A percentile compares a stretch with the other conserved stretches of the same genome.
phyloP scores from a whole-genome alignment of 768 basidiomycete species.

The Heimioporus sp. region DNA sequence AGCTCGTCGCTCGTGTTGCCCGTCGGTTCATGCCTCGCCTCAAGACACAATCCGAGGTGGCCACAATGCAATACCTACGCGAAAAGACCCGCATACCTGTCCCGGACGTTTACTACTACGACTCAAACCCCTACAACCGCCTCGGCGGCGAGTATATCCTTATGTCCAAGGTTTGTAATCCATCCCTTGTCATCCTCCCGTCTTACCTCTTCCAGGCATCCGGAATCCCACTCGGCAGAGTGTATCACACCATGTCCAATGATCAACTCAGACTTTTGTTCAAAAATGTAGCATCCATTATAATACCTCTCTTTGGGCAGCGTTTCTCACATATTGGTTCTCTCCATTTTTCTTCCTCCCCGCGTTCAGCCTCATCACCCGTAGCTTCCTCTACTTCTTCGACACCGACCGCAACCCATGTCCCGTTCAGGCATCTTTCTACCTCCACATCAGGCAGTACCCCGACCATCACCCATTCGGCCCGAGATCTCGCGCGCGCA shows the following conservation, averaged over 20 bases:
- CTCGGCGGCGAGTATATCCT: constrained; percentile 84
- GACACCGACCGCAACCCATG: constrained; percentile 26
- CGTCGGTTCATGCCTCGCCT: constrained; percentile 83
- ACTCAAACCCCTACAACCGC: constrained; percentile 81
- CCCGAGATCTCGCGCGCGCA: constrained; percentile 3
- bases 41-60: constrained; percentile 86
- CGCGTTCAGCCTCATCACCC: constrained; percentile 19
- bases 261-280: constrained; percentile 61
- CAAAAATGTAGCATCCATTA: constrained; percentile 62
- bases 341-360: constrained; percentile 44
- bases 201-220: constrained; percentile 48
- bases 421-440: constrained; percentile 17
- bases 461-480: neutral
- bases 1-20: constrained; percentile 77
- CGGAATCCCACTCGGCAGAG: constrained; percentile 66
- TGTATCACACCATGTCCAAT: constrained; percentile 71
- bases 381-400: constrained; percentile 17
- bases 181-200: neutral
- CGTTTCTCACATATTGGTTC: constrained; percentile 78
- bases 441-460: constrained; percentile 2
- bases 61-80: constrained; percentile 79
- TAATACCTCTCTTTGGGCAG: constrained; percentile 74
- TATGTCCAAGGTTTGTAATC: constrained; percentile 71
- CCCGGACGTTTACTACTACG: constrained; percentile 72
- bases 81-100: constrained; percentile 70